Percentiles rank a stretch among this genome's conserved stretches.
These are phyloP conservation scores for Nasturtium officinale DNA, from an alignment of 345 rosid genomes.

Conservation along the genomic window DNA sequence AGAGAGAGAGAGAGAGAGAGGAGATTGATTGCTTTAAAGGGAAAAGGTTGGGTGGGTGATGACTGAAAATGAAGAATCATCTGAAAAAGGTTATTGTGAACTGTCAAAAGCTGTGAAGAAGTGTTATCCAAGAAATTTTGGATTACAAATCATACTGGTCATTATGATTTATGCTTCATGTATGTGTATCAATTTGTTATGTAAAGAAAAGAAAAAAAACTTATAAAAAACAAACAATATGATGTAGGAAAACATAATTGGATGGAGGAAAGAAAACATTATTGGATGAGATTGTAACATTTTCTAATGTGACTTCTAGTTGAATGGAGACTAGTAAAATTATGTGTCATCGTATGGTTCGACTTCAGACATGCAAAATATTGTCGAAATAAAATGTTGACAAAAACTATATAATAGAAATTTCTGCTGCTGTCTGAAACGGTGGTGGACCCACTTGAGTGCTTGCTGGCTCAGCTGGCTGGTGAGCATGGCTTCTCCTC, in stretches of 20 bases:
- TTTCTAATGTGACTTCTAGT: neutral
- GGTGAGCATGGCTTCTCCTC: conserved; percentile 41
- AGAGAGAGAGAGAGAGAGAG: neutral
- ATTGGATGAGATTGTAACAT: neutral
- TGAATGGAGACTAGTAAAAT: too few species aligned
- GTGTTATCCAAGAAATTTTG: conserved; percentile 35
- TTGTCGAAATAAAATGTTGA: too few species aligned
- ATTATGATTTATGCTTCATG: conserved; percentile 33
- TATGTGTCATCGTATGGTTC: neutral
- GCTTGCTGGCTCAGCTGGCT: conserved; percentile 10
- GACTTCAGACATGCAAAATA: neutral
- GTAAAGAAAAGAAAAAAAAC: neutral
- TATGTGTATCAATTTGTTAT: conserved; percentile 9
- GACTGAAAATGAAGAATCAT: conserved; percentile 39
- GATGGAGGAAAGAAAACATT: neutral
- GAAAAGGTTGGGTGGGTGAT: conserved; percentile 36
- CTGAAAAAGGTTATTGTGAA: conserved; percentile 7
- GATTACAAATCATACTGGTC: conserved; percentile 36
- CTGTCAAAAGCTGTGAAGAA: conserved; percentile 41
- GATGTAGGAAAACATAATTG: conserved; percentile 1
- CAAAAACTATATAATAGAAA: too few species aligned
- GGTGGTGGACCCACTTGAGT: conserved; percentile 22
- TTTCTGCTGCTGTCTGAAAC: conserved; percentile 28
- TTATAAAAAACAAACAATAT: neutral
- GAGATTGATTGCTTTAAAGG: conserved; percentile 43